Conservation (phyloP, 2,329 filamentous ascomycete species). For the Taxawa tesnikishii region DNA sequence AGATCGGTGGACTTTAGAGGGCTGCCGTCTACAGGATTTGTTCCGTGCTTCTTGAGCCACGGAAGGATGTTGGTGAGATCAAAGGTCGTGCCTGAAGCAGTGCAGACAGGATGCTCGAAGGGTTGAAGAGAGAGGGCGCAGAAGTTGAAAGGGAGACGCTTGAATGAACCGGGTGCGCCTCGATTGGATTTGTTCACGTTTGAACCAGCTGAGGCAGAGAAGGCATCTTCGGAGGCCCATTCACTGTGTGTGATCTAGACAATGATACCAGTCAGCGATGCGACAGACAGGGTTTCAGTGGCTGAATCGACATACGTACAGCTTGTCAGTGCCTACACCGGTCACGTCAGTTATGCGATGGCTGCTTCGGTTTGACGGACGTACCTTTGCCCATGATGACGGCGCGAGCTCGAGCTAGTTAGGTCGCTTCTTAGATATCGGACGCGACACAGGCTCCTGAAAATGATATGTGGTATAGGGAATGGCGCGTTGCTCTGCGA, state of each 20-base stretch:
- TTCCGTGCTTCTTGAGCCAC: conserved; percentile 88
- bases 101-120: conserved; percentile 91
- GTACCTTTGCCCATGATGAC: conserved; percentile 7
- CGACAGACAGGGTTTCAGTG: background rate
- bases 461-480: no score
- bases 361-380: no score
- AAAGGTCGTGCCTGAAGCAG: conserved; percentile 74
- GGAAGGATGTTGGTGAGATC: conserved; percentile 88
- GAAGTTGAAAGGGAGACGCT: conserved; percentile 91
- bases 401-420: no score
- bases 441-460: no score
- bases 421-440: no score
- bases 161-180: conserved; percentile 55
- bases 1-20: conserved; percentile 71
- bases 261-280: background rate
- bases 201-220: conserved; percentile 65
- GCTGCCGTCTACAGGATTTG: conserved; percentile 77
- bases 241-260: conserved; percentile 84
- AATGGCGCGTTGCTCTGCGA: no score
- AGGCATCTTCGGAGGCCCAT: conserved; percentile 86
- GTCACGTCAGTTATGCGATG: conserved; percentile 7
- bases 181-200: conserved; percentile 44
- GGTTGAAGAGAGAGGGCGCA: conserved; percentile 93
- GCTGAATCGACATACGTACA: conserved; percentile 21
- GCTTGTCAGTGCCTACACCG: conserved; percentile 22